These are phyloP conservation scores for Amanita subjunquillea DNA, from an alignment of 768 basidiomycete genomes.

Conservation along the genomic window DNA sequence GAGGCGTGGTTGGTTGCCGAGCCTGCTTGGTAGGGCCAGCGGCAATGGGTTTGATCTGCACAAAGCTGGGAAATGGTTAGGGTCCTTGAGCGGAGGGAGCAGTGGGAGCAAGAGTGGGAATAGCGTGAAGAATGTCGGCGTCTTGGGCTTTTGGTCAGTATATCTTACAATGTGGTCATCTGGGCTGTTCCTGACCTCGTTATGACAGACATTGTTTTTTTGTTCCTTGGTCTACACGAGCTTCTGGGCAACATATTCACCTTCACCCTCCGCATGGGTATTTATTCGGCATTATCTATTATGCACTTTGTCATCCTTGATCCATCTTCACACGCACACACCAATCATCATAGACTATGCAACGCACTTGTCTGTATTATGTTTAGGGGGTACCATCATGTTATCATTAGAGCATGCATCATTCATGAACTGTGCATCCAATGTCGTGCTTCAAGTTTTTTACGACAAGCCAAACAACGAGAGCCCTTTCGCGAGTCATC, in stretches of 20 bases:
- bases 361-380: neutral
- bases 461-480: too few relatives aligned
- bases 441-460: neutral
- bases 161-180: too few relatives aligned
- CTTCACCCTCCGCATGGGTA: neutral
- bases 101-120: slow-evolving; percentile 3
- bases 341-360: neutral
- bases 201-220: neutral
- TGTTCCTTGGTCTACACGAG: neutral
- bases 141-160: neutral
- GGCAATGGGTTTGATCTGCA: slow-evolving; percentile 2
- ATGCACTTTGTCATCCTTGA: neutral
- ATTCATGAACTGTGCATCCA: neutral
- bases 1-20: slow-evolving; percentile 4
- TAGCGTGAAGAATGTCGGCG: neutral
- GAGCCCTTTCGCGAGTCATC: too few relatives aligned
- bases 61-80: slow-evolving; percentile 6
- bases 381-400: neutral
- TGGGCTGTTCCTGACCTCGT: neutral
- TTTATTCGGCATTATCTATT: neutral
- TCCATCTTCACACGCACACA: neutral
- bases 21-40: neutral
- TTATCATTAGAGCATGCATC: neutral
- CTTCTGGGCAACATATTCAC: neutral
- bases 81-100: slow-evolving; percentile 3